Conservation (phyloP, 768 basidiomycete genomes). For the Auricularia sp. region DNA sequence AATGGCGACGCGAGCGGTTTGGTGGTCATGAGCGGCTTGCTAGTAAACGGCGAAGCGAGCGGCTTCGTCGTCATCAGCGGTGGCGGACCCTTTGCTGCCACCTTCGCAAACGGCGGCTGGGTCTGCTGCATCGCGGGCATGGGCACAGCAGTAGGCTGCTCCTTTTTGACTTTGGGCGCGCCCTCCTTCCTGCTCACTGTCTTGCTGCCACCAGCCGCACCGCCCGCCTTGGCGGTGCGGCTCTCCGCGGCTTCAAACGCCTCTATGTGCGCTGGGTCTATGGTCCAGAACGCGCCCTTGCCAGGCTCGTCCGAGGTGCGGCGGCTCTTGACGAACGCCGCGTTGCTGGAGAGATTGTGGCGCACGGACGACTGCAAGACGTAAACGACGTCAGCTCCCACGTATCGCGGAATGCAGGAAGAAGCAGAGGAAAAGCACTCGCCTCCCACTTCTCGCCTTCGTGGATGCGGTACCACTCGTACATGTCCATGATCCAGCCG, state of each 20-base stretch:
- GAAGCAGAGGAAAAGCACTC: conserved; percentile 16
- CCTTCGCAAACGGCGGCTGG: not conserved
- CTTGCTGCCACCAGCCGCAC: not conserved
- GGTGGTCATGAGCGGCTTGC: conserved; percentile 3
- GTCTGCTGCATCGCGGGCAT: not conserved
- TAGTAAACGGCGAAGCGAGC: conserved; percentile 29
- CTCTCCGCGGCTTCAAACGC: conserved; percentile 59
- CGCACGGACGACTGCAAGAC: conserved; percentile 75
- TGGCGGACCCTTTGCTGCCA: conserved; percentile 1
- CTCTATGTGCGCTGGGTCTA: conserved; percentile 65
- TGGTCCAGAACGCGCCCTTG: conserved; percentile 89
- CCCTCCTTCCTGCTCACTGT: not conserved
- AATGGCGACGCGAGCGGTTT: conserved; percentile 29
- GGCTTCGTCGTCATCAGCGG: conserved; percentile 4
- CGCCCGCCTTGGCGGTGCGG: not conserved
- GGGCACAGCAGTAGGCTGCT: not conserved
- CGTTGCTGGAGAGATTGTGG: conserved; percentile 87
- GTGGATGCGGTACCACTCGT: conserved; percentile 84
- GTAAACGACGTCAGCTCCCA: conserved; percentile 5
- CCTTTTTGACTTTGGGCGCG: conserved; percentile 1
- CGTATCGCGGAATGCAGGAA: not conserved
- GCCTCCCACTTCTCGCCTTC: conserved; percentile 88
- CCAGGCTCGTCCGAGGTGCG: conserved; percentile 75
- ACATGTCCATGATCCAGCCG: conserved; percentile 79
- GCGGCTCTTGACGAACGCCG: conserved; percentile 86